Evolutionary conservation across 139 green algal genomes (phyloP).

Genomic region (Yamagishiella unicocca): DNA sequence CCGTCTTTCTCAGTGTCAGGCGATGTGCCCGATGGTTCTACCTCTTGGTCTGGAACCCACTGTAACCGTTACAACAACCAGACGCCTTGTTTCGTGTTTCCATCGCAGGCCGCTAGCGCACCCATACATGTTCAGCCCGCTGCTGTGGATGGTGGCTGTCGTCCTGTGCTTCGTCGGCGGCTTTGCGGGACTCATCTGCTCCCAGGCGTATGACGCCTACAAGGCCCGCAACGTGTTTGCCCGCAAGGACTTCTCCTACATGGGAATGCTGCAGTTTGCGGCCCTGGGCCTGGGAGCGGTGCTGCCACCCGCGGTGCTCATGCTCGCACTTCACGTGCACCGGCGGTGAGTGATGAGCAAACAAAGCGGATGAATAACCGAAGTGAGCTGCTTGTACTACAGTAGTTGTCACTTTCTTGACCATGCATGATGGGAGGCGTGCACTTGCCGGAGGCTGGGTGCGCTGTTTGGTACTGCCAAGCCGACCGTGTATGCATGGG

Average conservation of each 20-base stretch:
- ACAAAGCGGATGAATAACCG: too few species aligned
- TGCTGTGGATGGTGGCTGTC: slow-evolving; percentile 7
- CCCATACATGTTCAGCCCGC: slow-evolving; percentile 22
- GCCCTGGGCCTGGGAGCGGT: not conserved
- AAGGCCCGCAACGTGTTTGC: not conserved
- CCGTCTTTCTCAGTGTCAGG: too few species aligned
- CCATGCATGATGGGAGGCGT: too few species aligned
- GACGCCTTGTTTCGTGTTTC: too few species aligned
- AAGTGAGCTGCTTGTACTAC: not conserved
- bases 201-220: slow-evolving; percentile 4
- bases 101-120: slow-evolving; percentile 11
- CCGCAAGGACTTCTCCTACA: slow-evolving; percentile 6
- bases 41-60: too few species aligned
- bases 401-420: too few species aligned
- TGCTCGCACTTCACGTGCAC: not conserved
- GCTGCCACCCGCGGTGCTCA: slow-evolving; percentile 13
- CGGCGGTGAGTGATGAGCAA: too few species aligned
- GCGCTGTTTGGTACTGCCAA: too few species aligned
- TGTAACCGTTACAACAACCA: too few species aligned
- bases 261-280: slow-evolving; percentile 37
- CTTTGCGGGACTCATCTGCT: slow-evolving; percentile 10
- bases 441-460: too few species aligned
- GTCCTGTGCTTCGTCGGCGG: slow-evolving; percentile 30
- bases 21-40: too few species aligned
- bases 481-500: too few species aligned